A percentile compares a stretch with the other conserved stretches of the same genome.
Evolutionary conservation across 2,329 filamentous ascomycete species (phyloP).

Genomic region (Fusarium hainanense): DNA sequence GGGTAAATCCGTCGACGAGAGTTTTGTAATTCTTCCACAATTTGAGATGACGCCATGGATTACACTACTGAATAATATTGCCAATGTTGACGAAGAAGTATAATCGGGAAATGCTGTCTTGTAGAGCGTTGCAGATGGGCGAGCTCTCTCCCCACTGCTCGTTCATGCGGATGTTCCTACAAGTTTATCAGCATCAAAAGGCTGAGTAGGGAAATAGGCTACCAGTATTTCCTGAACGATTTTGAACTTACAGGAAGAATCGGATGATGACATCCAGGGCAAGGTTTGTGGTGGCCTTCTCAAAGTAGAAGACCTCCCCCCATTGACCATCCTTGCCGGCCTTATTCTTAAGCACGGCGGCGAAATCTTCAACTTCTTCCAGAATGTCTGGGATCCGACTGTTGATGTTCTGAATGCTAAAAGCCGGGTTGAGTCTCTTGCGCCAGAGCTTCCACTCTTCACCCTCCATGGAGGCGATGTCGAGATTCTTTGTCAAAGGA

Average conservation of each 20-base stretch:
- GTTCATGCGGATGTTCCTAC: slow-evolving; percentile 24
- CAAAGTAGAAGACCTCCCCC: slow-evolving; percentile 46
- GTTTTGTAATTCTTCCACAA: slow-evolving; percentile 33
- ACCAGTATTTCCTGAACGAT: too few species aligned
- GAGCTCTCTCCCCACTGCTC: slow-evolving; percentile 27
- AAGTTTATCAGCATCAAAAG: background rate
- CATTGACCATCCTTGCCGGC: slow-evolving; percentile 13
- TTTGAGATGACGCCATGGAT: slow-evolving; percentile 34
- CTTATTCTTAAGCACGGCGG: slow-evolving; percentile 28
- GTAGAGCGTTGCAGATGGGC: slow-evolving; percentile 9
- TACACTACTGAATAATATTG: slow-evolving; percentile 23
- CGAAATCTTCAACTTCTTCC: slow-evolving; percentile 53
- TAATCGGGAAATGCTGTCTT: slow-evolving; percentile 21
- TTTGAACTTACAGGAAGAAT: slow-evolving; percentile 47
- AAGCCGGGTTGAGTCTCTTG: slow-evolving; percentile 51
- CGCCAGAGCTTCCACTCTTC: slow-evolving; percentile 47
- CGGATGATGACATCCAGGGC: slow-evolving; percentile 56
- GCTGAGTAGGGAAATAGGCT: background rate
- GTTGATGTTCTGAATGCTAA: slow-evolving; percentile 52
- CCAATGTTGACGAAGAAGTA: slow-evolving; percentile 22
- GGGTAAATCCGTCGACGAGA: slow-evolving; percentile 11
- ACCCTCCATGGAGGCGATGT: slow-evolving; percentile 50
- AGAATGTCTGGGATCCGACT: slow-evolving; percentile 52
- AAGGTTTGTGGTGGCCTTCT: slow-evolving; percentile 52
- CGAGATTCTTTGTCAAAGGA: slow-evolving; percentile 49